Conservation (phyloP, 2,329 filamentous ascomycete species). For the Scedosporium boydii region DNA sequence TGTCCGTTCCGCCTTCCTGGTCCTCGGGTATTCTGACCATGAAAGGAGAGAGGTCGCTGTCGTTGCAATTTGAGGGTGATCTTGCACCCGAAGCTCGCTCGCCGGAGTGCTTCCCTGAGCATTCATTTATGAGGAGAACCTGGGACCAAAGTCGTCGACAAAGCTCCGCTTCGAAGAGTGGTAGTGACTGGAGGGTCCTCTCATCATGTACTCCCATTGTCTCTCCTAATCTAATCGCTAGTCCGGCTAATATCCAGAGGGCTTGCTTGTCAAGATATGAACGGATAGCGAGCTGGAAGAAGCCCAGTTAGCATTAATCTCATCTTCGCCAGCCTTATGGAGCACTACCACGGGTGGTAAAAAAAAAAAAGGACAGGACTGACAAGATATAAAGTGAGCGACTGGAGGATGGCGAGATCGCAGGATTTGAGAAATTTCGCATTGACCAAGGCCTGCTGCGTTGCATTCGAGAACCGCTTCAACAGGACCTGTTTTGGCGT, state of each 20-base stretch:
- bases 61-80: slow-evolving; percentile 1
- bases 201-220: slow-evolving; percentile 2
- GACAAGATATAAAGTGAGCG: neutral
- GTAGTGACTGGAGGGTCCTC: neutral
- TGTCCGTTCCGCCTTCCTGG: neutral
- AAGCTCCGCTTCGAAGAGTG: slow-evolving; percentile 3
- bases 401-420: neutral
- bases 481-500: neutral
- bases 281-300: neutral
- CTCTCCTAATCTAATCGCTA: slow-evolving; percentile 2
- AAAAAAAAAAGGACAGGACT: neutral
- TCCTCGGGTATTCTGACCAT: neutral
- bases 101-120: neutral
- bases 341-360: neutral
- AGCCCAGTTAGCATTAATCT: neutral
- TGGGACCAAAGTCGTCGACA: slow-evolving; percentile 2
- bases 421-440: slow-evolving; percentile 1
- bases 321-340: neutral
- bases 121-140: slow-evolving; percentile 2
- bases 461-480: slow-evolving; percentile 3
- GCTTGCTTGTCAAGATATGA: slow-evolving; percentile 1
- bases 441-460: slow-evolving; percentile 6
- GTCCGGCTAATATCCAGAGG: slow-evolving; percentile 1
- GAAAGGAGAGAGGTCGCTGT: slow-evolving; percentile 3
- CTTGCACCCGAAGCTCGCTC: neutral